Evolutionary conservation across 495 filamentous ascomycete species (phyloP), one percentile per base, ranked within the genome.

Genomic region (Penicillium salamii): DNA sequence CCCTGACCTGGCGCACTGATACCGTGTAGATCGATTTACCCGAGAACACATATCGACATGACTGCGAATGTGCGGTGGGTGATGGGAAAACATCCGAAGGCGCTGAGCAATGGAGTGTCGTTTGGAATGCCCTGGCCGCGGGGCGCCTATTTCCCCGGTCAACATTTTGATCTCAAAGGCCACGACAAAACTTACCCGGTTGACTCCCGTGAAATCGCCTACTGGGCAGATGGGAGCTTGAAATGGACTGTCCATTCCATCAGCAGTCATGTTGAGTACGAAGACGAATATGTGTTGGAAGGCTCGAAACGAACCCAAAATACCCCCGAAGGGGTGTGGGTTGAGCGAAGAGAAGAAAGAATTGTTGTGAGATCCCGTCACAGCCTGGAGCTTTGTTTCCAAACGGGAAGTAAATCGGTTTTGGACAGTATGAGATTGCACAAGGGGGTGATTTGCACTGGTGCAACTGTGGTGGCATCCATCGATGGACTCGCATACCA

Each of bases 51-150:
- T 26, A 32, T 12, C 19, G 31, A 34, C 12, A 54, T 58, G 55
- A 31, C 42, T 14, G 8, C 32, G 11, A 58, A 58, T 48, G 31
- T 58, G 20, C 55, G 50, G 12, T 62, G 55, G 52, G 45, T 62
- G 9, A 46, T 28, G 7, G 46, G 49, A 8, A 35, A 56, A n/a
- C 42, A 42, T n/a, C 49, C 52, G 21, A 23, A 56, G 7, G 38
- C 32, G 1, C 51, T 55, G 5, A 15, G 45, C 5, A 32, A 53
- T 43, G 59, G 59, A 1, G 33, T 53, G 19, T 62, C 52, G 3
- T 62, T 59, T 56, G 52, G 52, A 33, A 56, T 62, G 52, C 49
- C 55, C 11, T 58, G 59, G 59, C 32, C 46, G 13, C 31, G 26
- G 14, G 55, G 55, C 5, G 33, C 41, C n/a, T 48, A 62, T n/a